Evolutionary conservation across 306 rosid genomes (phyloP), one percentile per base, ranked within the genome.

Genomic region (Psophocarpus tetragonolobus): DNA sequence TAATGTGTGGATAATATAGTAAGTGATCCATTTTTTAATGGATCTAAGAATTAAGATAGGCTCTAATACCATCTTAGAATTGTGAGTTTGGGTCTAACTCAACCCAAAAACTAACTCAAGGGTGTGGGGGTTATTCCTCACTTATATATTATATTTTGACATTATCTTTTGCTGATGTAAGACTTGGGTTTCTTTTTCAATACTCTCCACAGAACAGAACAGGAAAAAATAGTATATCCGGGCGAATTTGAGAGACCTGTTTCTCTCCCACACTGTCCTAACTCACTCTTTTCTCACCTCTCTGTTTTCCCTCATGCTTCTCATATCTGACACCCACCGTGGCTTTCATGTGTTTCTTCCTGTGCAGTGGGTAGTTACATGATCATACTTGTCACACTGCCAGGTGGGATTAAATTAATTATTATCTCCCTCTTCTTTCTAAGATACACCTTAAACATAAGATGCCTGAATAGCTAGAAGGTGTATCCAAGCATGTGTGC

Each of bases 241-340:
- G 71, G 71, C 50, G n/a, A 36, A 64, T 20, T 38, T 47, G 54
- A 47, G 48, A 38, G 71, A 32, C 48, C n/a, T 64, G 70, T n/a
- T 27, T 15, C 36, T 68, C 14, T 26, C 38, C 36, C 21, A 23
- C 8, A 20, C 17, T 33, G n/a, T 9, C 27, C 26, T 35, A n/a
- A 61, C 44, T 32, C 4, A n/a, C 7, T 35, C 47, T 4, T 32
- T 62, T 24, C 73, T 42, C 24, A 5, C 45, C 45, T n/a, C n/a
- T 41, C 47, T 11, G n/a, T 68, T 68, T 68, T 38, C 20, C 20
- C 53, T 45, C 21, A 1, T 23, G n/a, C 8, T 36, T 36, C 67
- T 61, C 33, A 30, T 30, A n/a, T 42, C 44, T 7, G 44, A 62
- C 32, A 18, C 70, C n/a, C 70, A 35, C 47, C 70, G 23, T 63